Evolutionary conservation across 345 rosid species (phyloP).

Genomic region (Ailanthus altissimus): DNA sequence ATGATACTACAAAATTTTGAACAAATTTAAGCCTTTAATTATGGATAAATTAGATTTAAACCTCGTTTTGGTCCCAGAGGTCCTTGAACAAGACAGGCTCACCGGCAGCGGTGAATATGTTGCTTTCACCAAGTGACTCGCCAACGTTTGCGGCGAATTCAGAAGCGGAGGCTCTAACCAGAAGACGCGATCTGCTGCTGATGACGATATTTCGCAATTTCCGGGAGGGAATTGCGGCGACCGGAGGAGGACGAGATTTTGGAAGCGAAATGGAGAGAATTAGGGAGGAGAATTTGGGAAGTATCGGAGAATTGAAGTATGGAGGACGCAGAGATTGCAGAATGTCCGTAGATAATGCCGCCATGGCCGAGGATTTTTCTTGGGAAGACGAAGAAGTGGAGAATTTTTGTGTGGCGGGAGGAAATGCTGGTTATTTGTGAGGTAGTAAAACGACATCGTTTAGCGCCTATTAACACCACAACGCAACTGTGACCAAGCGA

Average conservation of each 20-base stretch:
- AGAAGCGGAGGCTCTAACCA: conserved; percentile 44
- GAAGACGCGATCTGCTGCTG: conserved; percentile 21
- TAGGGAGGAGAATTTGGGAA: conserved; percentile 16
- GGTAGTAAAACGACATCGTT: not conserved
- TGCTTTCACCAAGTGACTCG: conserved; percentile 59
- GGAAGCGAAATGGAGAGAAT: conserved; percentile 10
- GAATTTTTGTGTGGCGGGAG: conserved; percentile 15
- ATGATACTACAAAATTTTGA: not conserved
- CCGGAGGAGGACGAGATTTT: not conserved
- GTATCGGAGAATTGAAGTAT: conserved; percentile 14
- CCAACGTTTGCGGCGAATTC: conserved; percentile 34
- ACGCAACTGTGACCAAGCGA: not conserved
- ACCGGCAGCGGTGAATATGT: conserved; percentile 64
- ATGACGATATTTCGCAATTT: not conserved
- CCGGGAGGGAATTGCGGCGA: not conserved
- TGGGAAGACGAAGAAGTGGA: not conserved
- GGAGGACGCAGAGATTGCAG: conserved; percentile 26
- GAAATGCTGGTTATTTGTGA: not conserved
- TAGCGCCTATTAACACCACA: not conserved
- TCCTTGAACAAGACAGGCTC: conserved; percentile 62
- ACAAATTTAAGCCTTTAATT: not conserved
- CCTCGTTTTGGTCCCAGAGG: conserved; percentile 89
- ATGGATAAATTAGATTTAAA: conserved; percentile 14
- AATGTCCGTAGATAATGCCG: conserved; percentile 27
- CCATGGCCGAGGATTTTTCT: conserved; percentile 22